These are phyloP conservation scores for Penicillium sp. DNA, from an alignment of 2,329 filamentous ascomycete species.

Conservation along the genomic window DNA sequence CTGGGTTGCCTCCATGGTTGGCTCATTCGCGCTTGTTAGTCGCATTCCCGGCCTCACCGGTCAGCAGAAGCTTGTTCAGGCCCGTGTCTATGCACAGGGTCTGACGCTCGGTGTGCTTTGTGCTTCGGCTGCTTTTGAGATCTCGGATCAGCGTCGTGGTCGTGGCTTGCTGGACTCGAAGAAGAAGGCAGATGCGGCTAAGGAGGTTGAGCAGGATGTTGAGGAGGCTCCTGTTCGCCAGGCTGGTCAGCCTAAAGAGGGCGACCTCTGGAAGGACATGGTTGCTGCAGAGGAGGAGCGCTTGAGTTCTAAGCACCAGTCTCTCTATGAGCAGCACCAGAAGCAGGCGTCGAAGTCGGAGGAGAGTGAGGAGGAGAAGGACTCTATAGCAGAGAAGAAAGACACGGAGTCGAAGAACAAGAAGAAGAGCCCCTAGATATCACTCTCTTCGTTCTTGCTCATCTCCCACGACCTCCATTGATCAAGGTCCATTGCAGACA, in stretches of 20 bases:
- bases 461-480: not conserved
- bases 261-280: constrained; percentile 81
- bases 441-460: not conserved
- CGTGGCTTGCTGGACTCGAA: constrained; percentile 53
- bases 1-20: constrained; percentile 77
- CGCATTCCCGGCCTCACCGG: constrained; percentile 72
- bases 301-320: constrained; percentile 42
- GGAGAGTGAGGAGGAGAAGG: constrained; percentile 19
- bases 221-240: constrained; percentile 73
- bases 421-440: constrained; percentile 12
- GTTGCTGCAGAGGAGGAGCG: constrained; percentile 48
- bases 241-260: constrained; percentile 59
- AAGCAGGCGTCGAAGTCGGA: constrained; percentile 19
- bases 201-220: constrained; percentile 71
- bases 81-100: constrained; percentile 89
- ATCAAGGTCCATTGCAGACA: not conserved
- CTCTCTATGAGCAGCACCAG: constrained; percentile 24
- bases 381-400: constrained; percentile 14
- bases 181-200: constrained; percentile 75
- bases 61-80: constrained; percentile 87
- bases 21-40: constrained; percentile 72
- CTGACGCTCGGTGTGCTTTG: constrained; percentile 81
- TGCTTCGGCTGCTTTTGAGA: constrained; percentile 78
- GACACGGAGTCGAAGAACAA: constrained; percentile 14
- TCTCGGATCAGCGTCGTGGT: constrained; percentile 71